phyloP scores from a whole-genome alignment of 805 yeast genomes.

The Candida ortonii region DNA sequence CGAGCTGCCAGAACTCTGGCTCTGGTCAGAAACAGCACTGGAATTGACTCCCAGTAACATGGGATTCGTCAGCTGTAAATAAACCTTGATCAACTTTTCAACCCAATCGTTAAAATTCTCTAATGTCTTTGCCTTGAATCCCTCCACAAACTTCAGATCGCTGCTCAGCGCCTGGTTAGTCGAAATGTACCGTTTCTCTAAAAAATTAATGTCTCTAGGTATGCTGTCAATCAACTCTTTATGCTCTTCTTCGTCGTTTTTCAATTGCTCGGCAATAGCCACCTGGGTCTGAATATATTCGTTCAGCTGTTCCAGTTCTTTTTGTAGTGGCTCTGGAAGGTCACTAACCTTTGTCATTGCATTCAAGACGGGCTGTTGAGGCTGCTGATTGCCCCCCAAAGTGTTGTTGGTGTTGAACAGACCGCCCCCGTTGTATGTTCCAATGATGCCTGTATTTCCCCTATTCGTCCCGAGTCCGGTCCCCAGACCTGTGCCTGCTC shows the following conservation, averaged over 20 bases:
- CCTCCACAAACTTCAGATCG: slow-evolving; percentile 45
- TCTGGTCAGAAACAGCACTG: slow-evolving; percentile 19
- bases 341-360: slow-evolving; percentile 76
- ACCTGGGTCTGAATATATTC: slow-evolving; percentile 72
- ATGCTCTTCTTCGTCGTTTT: slow-evolving; percentile 61
- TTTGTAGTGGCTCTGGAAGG: slow-evolving; percentile 66
- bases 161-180: slow-evolving; percentile 61
- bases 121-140: slow-evolving; percentile 39
- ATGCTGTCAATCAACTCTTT: slow-evolving; percentile 62
- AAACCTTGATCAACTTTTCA: slow-evolving; percentile 36
- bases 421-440: no score
- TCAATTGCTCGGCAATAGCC: slow-evolving; percentile 63
- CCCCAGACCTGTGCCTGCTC: no score
- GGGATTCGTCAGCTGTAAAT: slow-evolving; percentile 35
- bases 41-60: slow-evolving; percentile 25
- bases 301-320: slow-evolving; percentile 67
- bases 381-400: slow-evolving; percentile 31
- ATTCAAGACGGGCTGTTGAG: slow-evolving; percentile 50
- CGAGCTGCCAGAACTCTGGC: slow-evolving; percentile 21
- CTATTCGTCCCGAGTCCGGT: slow-evolving; percentile 1
- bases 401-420: slow-evolving; percentile 1
- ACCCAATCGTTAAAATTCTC: slow-evolving; percentile 39
- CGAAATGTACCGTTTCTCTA: slow-evolving; percentile 58
- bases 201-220: slow-evolving; percentile 67
- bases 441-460: no score